Evolutionary conservation across 345 rosid species (phyloP).

Genomic region (Combretum micranthum): DNA sequence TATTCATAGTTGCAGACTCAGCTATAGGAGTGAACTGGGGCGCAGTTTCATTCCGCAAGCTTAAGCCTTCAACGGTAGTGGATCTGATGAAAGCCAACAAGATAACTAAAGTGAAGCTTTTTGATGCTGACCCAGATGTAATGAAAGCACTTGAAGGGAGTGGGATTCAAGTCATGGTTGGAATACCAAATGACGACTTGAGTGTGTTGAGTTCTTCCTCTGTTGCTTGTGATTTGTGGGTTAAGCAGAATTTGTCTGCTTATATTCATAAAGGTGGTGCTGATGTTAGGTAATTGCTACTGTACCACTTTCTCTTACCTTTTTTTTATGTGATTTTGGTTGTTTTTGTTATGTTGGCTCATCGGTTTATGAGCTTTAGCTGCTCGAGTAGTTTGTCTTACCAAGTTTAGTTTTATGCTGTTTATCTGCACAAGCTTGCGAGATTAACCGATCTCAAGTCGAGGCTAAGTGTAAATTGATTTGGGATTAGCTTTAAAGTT

Average conservation of each 20-base stretch:
- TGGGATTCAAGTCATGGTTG: constrained; percentile 89
- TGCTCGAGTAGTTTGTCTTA: no score
- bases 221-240: constrained; percentile 64
- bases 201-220: constrained; percentile 41
- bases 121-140: constrained; percentile 66
- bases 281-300: constrained; percentile 56
- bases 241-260: constrained; percentile 70
- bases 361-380: no score
- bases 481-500: no score
- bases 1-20: constrained; percentile 32
- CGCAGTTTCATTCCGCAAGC: constrained; percentile 52
- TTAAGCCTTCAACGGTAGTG: constrained; percentile 84
- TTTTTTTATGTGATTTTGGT: neutral
- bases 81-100: constrained; percentile 77
- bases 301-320: constrained; percentile 2
- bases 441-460: no score
- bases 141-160: constrained; percentile 55
- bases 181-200: constrained; percentile 82
- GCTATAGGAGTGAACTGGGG: constrained; percentile 98
- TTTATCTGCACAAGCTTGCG: no score
- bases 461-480: no score
- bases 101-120: constrained; percentile 74
- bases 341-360: neutral
- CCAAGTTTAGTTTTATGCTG: no score
- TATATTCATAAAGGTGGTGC: constrained; percentile 70